phyloP scores from a whole-genome alignment of 768 basidiomycete species.

The Rhizopogon salebrosus region DNA sequence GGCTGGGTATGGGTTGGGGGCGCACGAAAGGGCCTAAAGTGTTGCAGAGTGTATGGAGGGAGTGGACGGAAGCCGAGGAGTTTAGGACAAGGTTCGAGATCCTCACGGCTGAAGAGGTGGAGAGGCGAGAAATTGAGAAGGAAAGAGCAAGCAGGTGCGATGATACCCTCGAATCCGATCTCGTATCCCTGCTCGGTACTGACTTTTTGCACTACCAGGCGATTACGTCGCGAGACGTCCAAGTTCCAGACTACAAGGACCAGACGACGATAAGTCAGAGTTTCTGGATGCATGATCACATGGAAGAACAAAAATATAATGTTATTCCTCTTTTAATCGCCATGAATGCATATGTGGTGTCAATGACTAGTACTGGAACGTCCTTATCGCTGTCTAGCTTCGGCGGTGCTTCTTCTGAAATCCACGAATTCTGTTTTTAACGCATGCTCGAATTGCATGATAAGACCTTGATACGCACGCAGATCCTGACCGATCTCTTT shows the following conservation, averaged over 20 bases:
- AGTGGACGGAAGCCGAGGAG: conserved; percentile 90
- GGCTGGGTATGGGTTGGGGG: conserved; percentile 71
- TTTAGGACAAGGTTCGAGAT: conserved; percentile 87
- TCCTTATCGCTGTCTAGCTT: conserved; percentile 4
- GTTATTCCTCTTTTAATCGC: conserved; percentile 22
- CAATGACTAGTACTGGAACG: no score
- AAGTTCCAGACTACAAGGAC: conserved; percentile 53
- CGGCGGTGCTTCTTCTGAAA: not conserved
- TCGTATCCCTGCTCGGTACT: not conserved
- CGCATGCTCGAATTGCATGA: no score
- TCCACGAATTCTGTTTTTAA: no score
- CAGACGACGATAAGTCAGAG: conserved; percentile 32
- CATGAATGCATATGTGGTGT: conserved; percentile 5
- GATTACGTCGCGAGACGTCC: conserved; percentile 59
- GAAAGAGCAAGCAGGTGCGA: conserved; percentile 71
- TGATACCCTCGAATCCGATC: not conserved
- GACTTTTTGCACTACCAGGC: conserved; percentile 29
- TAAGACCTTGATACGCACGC: no score
- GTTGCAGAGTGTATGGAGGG: conserved; percentile 87
- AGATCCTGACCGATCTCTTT: no score
- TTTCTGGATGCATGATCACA: not conserved
- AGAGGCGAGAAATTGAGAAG: conserved; percentile 81
- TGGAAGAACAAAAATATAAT: conserved; percentile 3
- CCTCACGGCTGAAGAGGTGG: conserved; percentile 86
- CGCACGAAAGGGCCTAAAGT: conserved; percentile 76